These are phyloP conservation scores for Clonostachys solani DNA, from an alignment of 2,329 filamentous ascomycete genomes.

Conservation along the genomic window DNA sequence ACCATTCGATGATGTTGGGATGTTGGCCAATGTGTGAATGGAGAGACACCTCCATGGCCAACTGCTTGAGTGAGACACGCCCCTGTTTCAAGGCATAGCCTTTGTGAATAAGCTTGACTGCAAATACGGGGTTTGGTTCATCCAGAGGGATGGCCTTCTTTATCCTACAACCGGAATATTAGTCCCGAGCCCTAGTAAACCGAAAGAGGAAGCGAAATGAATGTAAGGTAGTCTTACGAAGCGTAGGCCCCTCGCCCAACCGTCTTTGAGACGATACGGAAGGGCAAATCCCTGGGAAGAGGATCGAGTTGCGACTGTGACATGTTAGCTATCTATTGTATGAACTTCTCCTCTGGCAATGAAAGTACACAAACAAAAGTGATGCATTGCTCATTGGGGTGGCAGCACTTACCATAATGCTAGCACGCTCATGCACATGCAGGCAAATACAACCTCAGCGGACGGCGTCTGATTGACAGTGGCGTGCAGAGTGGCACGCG, in stretches of 20 bases:
- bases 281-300: constrained; percentile 79
- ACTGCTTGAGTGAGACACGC: constrained; percentile 82
- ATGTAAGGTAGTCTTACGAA: constrained; percentile 56
- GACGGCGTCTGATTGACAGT: background rate
- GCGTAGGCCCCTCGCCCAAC: constrained; percentile 97
- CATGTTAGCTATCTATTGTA: constrained; percentile 24
- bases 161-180: constrained; percentile 51
- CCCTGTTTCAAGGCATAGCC: constrained; percentile 87
- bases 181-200: background rate
- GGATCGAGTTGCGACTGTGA: constrained; percentile 85
- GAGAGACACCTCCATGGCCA: constrained; percentile 86
- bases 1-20: constrained; percentile 90
- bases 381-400: background rate
- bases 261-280: constrained; percentile 92
- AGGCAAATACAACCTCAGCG: background rate
- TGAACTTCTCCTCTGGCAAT: too few species aligned
- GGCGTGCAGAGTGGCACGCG: background rate
- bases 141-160: constrained; percentile 85
- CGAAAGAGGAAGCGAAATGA: constrained; percentile 1
- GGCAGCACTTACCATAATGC: too few species aligned
- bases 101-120: constrained; percentile 98
- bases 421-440: background rate
- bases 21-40: constrained; percentile 88
- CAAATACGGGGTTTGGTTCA: constrained; percentile 72
- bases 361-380: too few species aligned